These are phyloP conservation scores for Dunaliella primolecta DNA, from an alignment of 139 green algal species.

Conservation along the genomic window DNA sequence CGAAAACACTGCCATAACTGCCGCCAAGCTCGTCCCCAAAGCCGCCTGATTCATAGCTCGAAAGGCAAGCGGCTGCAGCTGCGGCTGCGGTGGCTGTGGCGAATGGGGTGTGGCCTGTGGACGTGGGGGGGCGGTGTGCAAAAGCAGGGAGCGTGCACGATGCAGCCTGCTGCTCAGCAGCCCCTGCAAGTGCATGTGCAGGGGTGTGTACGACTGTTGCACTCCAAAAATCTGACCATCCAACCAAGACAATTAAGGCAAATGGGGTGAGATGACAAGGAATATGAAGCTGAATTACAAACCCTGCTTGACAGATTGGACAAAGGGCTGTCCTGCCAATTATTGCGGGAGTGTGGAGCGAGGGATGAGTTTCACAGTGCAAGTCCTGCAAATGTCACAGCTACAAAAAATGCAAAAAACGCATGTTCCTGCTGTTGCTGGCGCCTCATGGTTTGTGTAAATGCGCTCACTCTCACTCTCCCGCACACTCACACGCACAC, in stretches of 20 bases:
- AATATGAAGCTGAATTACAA: not conserved
- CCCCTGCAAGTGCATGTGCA: not conserved
- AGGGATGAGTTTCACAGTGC: not conserved
- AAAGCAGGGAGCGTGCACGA: not conserved
- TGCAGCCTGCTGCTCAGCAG: not conserved
- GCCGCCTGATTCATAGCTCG: no score
- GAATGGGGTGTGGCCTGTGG: not conserved
- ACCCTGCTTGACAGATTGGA: not conserved
- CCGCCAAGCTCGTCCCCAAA: not conserved
- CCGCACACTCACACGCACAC: not conserved
- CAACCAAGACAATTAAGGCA: no score
- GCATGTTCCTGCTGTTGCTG: not conserved
- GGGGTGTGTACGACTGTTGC: not conserved
- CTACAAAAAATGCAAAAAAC: not conserved
- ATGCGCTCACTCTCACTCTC: not conserved
- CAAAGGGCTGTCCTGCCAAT: not conserved
- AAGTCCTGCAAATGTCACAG: not conserved
- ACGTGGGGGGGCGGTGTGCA: not conserved
- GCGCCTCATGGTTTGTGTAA: not conserved
- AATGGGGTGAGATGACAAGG: not conserved
- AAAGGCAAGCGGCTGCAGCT: not conserved
- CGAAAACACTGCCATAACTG: not conserved
- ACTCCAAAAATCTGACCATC: not conserved
- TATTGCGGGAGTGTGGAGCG: not conserved
- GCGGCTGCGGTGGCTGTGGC: not conserved